Evolutionary conservation across 1,139 yeast genomes (phyloP).

Genomic region (Saccharomycopsis crataegensis): DNA sequence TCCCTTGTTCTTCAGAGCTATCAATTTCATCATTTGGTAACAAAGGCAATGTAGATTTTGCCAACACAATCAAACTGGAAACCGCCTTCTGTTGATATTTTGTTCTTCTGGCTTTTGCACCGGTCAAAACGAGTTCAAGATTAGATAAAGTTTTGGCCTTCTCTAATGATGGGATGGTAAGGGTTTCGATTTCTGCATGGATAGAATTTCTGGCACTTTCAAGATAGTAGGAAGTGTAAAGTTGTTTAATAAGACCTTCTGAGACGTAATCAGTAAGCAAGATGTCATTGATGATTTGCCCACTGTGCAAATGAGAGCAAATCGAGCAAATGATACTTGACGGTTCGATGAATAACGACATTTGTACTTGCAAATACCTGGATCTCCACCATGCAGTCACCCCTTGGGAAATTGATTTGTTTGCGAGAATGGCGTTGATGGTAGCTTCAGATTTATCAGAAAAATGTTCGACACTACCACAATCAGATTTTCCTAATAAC

Average conservation of each 20-base stretch:
- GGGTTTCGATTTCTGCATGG: slow-evolving; percentile 55
- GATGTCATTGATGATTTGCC: slow-evolving; percentile 1
- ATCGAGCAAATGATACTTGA: slow-evolving; percentile 29
- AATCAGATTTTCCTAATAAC: slow-evolving; percentile 24
- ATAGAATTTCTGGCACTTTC: slow-evolving; percentile 62
- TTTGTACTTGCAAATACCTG: slow-evolving; percentile 55
- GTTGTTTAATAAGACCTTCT: slow-evolving; percentile 3
- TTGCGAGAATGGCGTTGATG: slow-evolving; percentile 9
- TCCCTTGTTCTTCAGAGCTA: slow-evolving; percentile 22
- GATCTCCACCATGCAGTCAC: slow-evolving; percentile 67
- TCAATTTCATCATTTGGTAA: slow-evolving; percentile 21
- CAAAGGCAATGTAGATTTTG: slow-evolving; percentile 34
- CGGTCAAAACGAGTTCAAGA: slow-evolving; percentile 64
- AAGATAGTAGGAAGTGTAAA: slow-evolving; percentile 37
- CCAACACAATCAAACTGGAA: slow-evolving; percentile 73
- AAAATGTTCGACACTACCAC: not conserved
- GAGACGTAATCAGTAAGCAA: not conserved
- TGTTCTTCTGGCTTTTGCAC: slow-evolving; percentile 84
- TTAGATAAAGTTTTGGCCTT: slow-evolving; percentile 53
- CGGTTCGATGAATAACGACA: slow-evolving; percentile 53
- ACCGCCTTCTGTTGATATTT: slow-evolving; percentile 68
- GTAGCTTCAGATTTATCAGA: not conserved
- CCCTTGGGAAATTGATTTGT: slow-evolving; percentile 31
- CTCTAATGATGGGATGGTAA: slow-evolving; percentile 42
- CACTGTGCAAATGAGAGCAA: not conserved